Evolutionary conservation across 495 filamentous ascomycete species (phyloP), one percentile per base, ranked within the genome.

Genomic region (Podospora fimiseda): DNA sequence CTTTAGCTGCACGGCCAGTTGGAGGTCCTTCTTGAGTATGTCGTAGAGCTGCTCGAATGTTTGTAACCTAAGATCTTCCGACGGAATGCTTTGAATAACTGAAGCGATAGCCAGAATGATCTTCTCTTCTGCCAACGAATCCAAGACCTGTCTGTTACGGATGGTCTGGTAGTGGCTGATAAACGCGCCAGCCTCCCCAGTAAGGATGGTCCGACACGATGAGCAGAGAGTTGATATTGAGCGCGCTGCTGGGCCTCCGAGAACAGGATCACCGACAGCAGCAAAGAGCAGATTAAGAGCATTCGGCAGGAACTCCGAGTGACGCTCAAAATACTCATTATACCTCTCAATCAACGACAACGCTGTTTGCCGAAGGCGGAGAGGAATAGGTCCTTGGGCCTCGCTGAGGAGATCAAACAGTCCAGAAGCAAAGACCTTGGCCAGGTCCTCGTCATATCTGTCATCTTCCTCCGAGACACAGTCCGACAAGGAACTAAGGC

Each of bases 261-360:
- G 79, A 11, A 78, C 69, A 7, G 79, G 76, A 21, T 84, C 81
- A 18, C 80, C 77, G 27, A 95, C 72, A 1, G 88, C 86, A 39
- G 76, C 76, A 61, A 96, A 95, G 2, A 96, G 76, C 47, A 95
- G 85, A 52, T 85, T 90, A 23, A 98, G 71, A 2, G 88, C 85
- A 51, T 80, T 68, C 1, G 89, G 85, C 8, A 98, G 78, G 56
- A 82, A 76, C 51, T 84, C 74, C 16, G 81, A 73, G 60, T 89
- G 80, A 22, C 82, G 78, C 61, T 87, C 80, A 65, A 96, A 96
- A 70, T 89, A 96, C 36, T 83, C 78, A 27, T 84, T 80, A 68
- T 93, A 96, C 43, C 78, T 78, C 55, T 86, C 86, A 37, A 96
- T 84, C 52, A 90, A 74, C 50, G 81, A 79, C 36, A 96, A 79